Base-by-base conservation (phyloP, 306 rosid genomes). In the Citrullus mucosospermus region DNA sequence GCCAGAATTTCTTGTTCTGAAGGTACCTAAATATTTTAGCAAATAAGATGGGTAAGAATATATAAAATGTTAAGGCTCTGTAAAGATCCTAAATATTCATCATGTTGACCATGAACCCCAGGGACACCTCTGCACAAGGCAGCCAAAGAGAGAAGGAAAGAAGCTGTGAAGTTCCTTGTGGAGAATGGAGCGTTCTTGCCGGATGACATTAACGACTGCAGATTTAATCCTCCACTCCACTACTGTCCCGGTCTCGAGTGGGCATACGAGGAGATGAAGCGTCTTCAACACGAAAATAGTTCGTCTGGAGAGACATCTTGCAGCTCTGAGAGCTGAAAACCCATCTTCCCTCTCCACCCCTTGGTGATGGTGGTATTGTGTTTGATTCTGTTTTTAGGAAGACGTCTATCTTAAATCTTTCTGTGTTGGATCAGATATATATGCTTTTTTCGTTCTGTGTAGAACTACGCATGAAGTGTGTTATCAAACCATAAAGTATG, bases 81-180 rank as follows among this genome's bases (percentile, higher is more conserved):
- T 9, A 22, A 12, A 20, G 36, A n/a, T 22, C 55, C 55, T 69
- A 43, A 69, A 69, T 38, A 44, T 69, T 41, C 36, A 69, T 32
- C 1, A 3, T 20, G 17, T 80, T 46, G 34, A 16, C 74, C 75
- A 20, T 59, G 2, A 41, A 72, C 80, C 78, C 69, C 83, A 94
- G 98, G 98, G 98, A 95, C 98, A 46, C 98, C 98, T 1, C 97
- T 95, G 61, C 98, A 95, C 85, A 86, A 82, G 79, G 98, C 98
- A 56, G 97, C 97, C 8, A 95, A 95, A 82, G 97, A 92, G 80
- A 88, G 92, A 86, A 95, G 95, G 83, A 91, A 85, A 85, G 97
- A 88, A 16, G 96, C 88, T 2, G 96, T 95, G 87, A 91, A 91
- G 76, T 91, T 86, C 85, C 85, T 95, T 75, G 77, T 95, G 46